phyloP scores from a whole-genome alignment of 2,329 filamentous ascomycete species.

The Microsporum audouinii region DNA sequence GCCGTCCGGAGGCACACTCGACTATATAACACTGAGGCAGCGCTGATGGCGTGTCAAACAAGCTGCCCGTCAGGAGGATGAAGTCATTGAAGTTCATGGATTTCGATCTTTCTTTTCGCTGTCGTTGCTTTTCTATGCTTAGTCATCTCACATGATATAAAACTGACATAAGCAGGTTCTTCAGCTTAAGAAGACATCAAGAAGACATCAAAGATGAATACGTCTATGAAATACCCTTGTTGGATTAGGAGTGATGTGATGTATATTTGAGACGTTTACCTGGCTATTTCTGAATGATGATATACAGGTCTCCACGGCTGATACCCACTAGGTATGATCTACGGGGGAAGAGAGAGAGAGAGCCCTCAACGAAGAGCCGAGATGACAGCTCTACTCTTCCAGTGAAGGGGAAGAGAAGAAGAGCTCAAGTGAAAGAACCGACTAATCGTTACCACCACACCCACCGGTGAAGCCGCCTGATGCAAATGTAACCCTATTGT shows the following conservation, averaged over 20 bases:
- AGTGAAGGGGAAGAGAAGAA: too few species aligned
- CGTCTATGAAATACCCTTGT: too few species aligned
- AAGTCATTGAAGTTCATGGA: slow-evolving; percentile 3
- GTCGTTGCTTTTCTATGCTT: slow-evolving; percentile 3
- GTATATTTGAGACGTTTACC: too few species aligned
- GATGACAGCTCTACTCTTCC: too few species aligned
- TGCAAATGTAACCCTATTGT: slow-evolving; percentile 15
- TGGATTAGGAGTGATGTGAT: too few species aligned
- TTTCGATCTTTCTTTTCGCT: not conserved
- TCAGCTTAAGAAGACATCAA: too few species aligned
- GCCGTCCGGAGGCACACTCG: not conserved
- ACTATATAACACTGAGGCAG: not conserved
- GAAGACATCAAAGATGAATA: not conserved
- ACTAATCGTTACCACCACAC: slow-evolving; percentile 5
- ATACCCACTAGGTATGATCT: too few species aligned
- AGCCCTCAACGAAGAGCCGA: too few species aligned
- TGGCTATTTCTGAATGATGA: too few species aligned
- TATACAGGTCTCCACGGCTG: too few species aligned
- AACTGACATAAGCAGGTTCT: not conserved
- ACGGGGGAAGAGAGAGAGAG: too few species aligned
- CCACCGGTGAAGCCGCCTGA: slow-evolving; percentile 10
- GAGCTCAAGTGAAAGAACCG: not conserved
- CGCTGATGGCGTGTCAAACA: not conserved
- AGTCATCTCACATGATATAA: not conserved
- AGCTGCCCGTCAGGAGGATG: not conserved